Base-by-base conservation (phyloP, 2,329 filamentous ascomycete genomes). In the Dactylonectria macrodidyma region DNA sequence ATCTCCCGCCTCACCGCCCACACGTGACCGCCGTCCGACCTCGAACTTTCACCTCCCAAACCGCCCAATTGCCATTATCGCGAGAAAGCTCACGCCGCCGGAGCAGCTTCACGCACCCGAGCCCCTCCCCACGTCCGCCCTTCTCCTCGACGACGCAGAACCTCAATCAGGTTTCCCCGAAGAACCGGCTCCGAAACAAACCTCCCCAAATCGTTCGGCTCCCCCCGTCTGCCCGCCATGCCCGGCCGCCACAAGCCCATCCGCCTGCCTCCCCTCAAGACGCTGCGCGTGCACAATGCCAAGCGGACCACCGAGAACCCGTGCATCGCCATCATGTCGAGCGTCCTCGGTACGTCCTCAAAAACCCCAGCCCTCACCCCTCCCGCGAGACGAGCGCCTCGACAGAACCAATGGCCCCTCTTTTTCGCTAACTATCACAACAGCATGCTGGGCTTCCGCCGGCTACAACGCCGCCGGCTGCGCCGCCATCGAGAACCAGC, bases 381-480 rank as follows among this genome's bases (percentile, higher is more conserved):
- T 12, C 7, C 12, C 44, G 9, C 46, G 12, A 48, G 46, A 19
- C 19, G 19, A 19, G 19, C 19, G 19, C 19, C 19, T 19, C 19
- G 19, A 19, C 19, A 19, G 19, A 19, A 19, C 19, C 19, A 19
- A 19, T 19, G 19, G 19, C 19, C 26, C 26, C 26, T 5, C 26
- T 30, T 7, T 7, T 4, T 34, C 10, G 46, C 36, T 55, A 24
- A 68, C 58, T 11, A 1, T 9, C 16, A 5, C 1, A 56, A 71
- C 69, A 95, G 93, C 92, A 70, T 96, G 93, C 82, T 96, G 93
- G 93, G 93, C 93, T 1, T 95, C 93, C 2, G 88, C 91, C 34
- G 93, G 93, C 55, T 91, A 92, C 81, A 92, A 84, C 79, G 84
- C 87, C 6, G 78, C 85, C 12, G 89, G 89, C 44, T 92, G 90